Conservation (phyloP, 805 yeast genomes). For the Jamesozyma jinghongensis region DNA sequence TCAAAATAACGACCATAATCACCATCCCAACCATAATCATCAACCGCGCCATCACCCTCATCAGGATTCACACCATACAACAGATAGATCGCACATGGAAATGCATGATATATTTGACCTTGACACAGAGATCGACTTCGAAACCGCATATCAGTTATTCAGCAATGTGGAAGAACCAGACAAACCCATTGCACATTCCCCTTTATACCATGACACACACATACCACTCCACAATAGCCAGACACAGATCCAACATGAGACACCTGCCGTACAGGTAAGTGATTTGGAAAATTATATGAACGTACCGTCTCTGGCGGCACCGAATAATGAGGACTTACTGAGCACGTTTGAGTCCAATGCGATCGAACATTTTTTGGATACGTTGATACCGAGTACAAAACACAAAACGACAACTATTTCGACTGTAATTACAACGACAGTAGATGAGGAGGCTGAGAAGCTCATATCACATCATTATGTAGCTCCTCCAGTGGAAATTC, state of each 20-base stretch:
- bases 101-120: slow-evolving; percentile 16
- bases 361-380: slow-evolving; percentile 27
- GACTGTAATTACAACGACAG: neutral
- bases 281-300: neutral
- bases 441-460: neutral
- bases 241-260: neutral
- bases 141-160: slow-evolving; percentile 29
- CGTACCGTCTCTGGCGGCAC: neutral
- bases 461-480: slow-evolving; percentile 5
- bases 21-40: neutral
- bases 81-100: neutral
- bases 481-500: slow-evolving; percentile 15
- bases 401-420: neutral
- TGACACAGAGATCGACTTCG: slow-evolving; percentile 28
- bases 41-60: neutral
- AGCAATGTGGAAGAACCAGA: slow-evolving; percentile 14
- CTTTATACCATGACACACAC: neutral
- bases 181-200: neutral
- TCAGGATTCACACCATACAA: too few species aligned
- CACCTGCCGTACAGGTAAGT: neutral
- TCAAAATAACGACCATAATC: too few species aligned
- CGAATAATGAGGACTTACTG: slow-evolving; percentile 12
- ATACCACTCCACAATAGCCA: neutral
- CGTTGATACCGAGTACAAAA: slow-evolving; percentile 11
- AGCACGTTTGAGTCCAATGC: slow-evolving; percentile 29